Base-by-base conservation (phyloP, 257 asterid species). In the Capsicum rhomboideum region DNA sequence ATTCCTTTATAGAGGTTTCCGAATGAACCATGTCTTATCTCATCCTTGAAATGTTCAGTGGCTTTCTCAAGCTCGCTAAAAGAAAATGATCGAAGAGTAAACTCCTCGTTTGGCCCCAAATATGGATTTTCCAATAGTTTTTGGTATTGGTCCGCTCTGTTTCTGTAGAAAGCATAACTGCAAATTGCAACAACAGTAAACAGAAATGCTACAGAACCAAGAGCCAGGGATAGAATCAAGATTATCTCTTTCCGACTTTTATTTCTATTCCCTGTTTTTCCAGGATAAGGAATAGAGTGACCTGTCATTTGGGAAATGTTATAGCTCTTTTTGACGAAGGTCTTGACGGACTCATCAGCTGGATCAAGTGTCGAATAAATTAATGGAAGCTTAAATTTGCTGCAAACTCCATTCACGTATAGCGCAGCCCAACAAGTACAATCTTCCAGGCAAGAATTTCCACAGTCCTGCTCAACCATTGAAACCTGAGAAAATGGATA, bases 341-440 rank as follows among this genome's bases (percentile, higher is more conserved):
- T 87, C 20, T 68, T 40, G 13, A 54, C 85, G 0, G 90, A 80
- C 58, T 80, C 14, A 34, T 86, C 79, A 11, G 10, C 10, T 16
- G 13, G 0, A 2, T 9, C 1, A 72, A 85, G 58, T 55, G 89
- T 85, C 11, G 92, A 93, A n/a, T 34, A 90, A 18, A 84, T 68
- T 37, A 93, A 50, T 1, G 97, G 95, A 17, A 91, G 88, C 89
- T 84, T 85, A 66, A 90, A 91, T 87, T 88, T 93, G 9, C 37
- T 46, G 83, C 97, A 93, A 4, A 4, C 3, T 0, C 86, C 54
- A 18, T 83, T 74, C 13, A 37, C 37, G 49, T 72, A 90, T 28
- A 84, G 49, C 28, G 94, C 93, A 7, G 78, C 91, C 20, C 89
- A 92, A 61, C 95, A 90, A n/a, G 84, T 88, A 58, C 95, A 91